These are phyloP conservation scores for Didymella arachidicola DNA, from an alignment of 2,329 filamentous ascomycete species.

Conservation along the genomic window DNA sequence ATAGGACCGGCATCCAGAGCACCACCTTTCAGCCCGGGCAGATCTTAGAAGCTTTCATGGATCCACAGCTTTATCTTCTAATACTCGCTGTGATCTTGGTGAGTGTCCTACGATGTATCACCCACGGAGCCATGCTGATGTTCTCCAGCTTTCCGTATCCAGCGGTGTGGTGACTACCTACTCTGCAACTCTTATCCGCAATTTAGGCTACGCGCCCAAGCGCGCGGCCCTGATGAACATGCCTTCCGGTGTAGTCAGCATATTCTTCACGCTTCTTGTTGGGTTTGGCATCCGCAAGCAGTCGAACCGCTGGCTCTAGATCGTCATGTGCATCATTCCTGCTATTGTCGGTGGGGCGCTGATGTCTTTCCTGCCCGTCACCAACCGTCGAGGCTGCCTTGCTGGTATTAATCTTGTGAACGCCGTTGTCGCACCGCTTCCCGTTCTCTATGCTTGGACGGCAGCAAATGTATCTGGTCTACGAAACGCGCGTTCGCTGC, in stretches of 20 bases:
- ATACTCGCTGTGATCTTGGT: slow-evolving; percentile 23
- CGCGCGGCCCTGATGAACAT: slow-evolving; percentile 33
- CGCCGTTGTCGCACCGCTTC: slow-evolving; percentile 27
- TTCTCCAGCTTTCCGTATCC: slow-evolving; percentile 18
- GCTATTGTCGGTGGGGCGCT: slow-evolving; percentile 21
- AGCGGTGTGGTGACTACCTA: slow-evolving; percentile 32
- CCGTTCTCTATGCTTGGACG: slow-evolving; percentile 27
- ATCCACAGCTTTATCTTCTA: slow-evolving; percentile 62
- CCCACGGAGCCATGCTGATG: not conserved
- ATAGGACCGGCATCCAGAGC: slow-evolving; percentile 75
- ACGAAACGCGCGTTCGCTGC: slow-evolving; percentile 49
- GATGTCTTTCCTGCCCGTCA: slow-evolving; percentile 30
- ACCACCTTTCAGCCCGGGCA: slow-evolving; percentile 71
- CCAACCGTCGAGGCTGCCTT: slow-evolving; percentile 25
- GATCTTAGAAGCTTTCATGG: slow-evolving; percentile 62
- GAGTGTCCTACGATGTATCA: not conserved
- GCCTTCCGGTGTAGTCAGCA: slow-evolving; percentile 28
- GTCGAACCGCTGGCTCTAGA: slow-evolving; percentile 22
- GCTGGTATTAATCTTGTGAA: slow-evolving; percentile 34
- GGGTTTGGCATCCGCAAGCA: slow-evolving; percentile 24
- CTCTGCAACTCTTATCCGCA: slow-evolving; percentile 32
- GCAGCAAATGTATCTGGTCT: slow-evolving; percentile 34
- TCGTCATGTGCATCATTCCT: slow-evolving; percentile 11
- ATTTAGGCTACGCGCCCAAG: slow-evolving; percentile 27
- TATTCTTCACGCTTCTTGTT: slow-evolving; percentile 26